phyloP scores from a whole-genome alignment of 352 stramenopile genomes.

The Aphanomyces invadans region DNA sequence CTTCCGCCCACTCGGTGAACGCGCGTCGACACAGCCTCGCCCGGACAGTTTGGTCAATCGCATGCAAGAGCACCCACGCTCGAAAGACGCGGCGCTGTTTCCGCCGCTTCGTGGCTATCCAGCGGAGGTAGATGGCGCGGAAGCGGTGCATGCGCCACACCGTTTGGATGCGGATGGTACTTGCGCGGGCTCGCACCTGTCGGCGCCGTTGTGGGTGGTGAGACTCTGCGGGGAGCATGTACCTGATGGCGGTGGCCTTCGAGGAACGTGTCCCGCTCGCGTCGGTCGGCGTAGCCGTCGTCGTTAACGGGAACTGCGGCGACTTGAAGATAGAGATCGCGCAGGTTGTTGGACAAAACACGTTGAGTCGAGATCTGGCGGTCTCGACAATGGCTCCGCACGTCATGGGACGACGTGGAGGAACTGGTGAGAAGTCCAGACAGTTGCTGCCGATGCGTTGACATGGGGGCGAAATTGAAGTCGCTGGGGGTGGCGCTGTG shows the following conservation, averaged over 20 bases:
- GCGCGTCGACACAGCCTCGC: constrained; percentile 34
- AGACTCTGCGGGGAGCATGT: neutral
- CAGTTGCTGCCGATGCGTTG: neutral
- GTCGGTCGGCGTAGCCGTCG: neutral
- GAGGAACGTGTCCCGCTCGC: constrained; percentile 13
- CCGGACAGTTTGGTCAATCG: constrained; percentile 33
- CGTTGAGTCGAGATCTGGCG: neutral
- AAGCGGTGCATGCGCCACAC: constrained; percentile 44
- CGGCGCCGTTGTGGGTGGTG: neutral
- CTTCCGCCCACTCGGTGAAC: constrained; percentile 37
- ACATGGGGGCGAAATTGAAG: constrained; percentile 16
- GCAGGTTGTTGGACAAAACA: constrained; percentile 9
- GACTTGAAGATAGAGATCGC: constrained; percentile 5
- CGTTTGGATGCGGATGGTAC: constrained; percentile 39
- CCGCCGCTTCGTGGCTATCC: constrained; percentile 32
- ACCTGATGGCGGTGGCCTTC: constrained; percentile 1
- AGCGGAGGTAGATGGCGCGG: constrained; percentile 39
- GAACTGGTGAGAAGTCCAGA: neutral
- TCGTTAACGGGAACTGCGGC: neutral
- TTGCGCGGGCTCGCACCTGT: neutral
- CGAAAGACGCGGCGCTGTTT: constrained; percentile 36
- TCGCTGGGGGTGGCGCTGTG: neutral
- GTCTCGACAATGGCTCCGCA: neutral
- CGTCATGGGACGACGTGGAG: neutral
- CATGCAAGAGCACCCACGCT: constrained; percentile 41